Base-by-base conservation (phyloP, 2,329 filamentous ascomycete species). In the Alternaria gaisen region DNA sequence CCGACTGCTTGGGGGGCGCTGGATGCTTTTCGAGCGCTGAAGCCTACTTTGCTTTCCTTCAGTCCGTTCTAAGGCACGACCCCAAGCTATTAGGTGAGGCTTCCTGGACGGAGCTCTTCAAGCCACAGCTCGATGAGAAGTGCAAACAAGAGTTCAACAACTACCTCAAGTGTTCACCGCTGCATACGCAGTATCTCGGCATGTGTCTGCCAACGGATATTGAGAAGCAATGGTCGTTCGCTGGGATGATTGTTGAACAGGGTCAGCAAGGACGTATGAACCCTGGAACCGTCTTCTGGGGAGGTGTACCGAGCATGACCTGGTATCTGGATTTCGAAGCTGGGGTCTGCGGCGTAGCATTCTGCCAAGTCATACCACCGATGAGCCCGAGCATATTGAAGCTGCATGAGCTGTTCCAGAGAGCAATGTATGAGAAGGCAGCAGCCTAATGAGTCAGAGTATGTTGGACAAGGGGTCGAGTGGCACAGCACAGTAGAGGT, bases 1-100 rank as follows among this genome's bases (percentile, higher is more conserved):
- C 42, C 43, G 70, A 72, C 36, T 74, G 68, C 40, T 58, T 74
- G 48, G 71, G 73, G 32, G 74, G 74, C 3, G 64, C 70, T 11
- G 71, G 73, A 6, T 42, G 64, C 3, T 73, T 72, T 11, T 53
- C 67, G 9, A 58, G 38, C 14, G 38, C 68, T 0, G 67, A 70
- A 26, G 75, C 70, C 20, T 75, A 74, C 56, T 53, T 75, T n/a
- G 75, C 77, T 58, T 54, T 79, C 3, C 38, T 79, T 8, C 56
- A 67, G 2, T 72, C 60, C 0, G 1, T 79, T 8, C 53, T 80
- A 20, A 66, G 53, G 4, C 54, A 53, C 14, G 66, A 73, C 41
- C 61, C 69, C 18, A 56, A 72, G 20, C 71, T 53, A 12, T 22
- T 53, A 26, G 30, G 6, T 8, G 67, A 64, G 32, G 58, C 58